Evolutionary conservation across 768 basidiomycete species (phyloP).

Genomic region (Asterophora lycoperdoides): DNA sequence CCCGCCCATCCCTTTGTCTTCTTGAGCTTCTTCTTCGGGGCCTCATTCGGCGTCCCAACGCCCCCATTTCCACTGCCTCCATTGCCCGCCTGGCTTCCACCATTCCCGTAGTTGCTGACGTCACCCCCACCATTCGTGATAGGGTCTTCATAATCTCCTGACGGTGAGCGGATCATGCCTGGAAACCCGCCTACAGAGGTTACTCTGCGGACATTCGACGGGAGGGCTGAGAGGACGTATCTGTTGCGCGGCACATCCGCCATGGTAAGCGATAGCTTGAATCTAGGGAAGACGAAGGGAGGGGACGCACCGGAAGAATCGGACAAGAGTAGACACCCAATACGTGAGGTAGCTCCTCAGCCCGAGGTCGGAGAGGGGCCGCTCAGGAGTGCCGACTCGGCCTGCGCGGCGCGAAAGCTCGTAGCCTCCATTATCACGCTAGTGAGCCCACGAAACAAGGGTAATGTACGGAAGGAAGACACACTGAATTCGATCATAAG

Average conservation of each 20-base stretch:
- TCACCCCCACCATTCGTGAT: conserved; percentile 1
- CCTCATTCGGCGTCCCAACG: conserved; percentile 14
- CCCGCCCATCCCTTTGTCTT: conserved; percentile 71
- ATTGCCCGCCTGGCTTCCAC: conserved; percentile 2
- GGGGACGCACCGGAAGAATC: conserved; percentile 66
- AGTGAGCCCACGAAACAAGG: neutral
- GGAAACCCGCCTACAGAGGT: conserved; percentile 42
- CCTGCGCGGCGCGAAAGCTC: conserved; percentile 79
- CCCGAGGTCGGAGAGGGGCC: conserved; percentile 92
- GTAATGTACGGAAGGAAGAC: conserved; percentile 31
- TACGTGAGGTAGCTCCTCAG: conserved; percentile 85
- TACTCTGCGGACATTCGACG: conserved; percentile 45
- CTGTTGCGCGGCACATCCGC: conserved; percentile 20
- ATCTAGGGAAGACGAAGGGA: neutral
- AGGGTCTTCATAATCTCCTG: conserved; percentile 22
- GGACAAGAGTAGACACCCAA: conserved; percentile 81
- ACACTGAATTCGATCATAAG: conserved; percentile 97
- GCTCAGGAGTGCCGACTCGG: conserved; percentile 88
- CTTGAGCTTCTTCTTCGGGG: conserved; percentile 40
- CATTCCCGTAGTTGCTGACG: neutral
- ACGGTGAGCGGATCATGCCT: conserved; percentile 32
- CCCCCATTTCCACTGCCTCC: neutral
- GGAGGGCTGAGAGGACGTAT: conserved; percentile 58
- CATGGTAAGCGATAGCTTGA: neutral
- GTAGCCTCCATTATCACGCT: conserved; percentile 58